These are phyloP conservation scores for Bromus sterilis DNA, from an alignment of 176 grass and related monocot genomes.

Conservation along the genomic window DNA sequence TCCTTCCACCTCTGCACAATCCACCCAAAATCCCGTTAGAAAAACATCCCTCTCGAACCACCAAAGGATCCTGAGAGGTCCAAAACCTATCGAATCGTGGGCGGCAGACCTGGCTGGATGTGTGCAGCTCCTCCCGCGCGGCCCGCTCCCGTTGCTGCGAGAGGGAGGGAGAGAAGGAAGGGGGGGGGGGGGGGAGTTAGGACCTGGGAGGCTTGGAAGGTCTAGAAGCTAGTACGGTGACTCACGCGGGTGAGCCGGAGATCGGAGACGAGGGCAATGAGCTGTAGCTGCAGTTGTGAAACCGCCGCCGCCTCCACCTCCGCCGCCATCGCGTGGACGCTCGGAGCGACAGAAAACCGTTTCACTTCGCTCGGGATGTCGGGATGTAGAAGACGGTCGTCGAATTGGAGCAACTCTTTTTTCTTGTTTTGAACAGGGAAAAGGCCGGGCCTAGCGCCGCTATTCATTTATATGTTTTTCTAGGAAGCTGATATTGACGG, in stretches of 20 bases:
- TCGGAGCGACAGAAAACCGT: too few relatives aligned
- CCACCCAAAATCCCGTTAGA: too few relatives aligned
- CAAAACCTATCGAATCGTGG: background rate
- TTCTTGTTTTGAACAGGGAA: too few relatives aligned
- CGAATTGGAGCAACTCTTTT: too few relatives aligned
- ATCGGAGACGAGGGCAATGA: slow-evolving; percentile 48
- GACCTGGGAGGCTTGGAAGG: background rate
- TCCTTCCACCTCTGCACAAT: slow-evolving; percentile 36
- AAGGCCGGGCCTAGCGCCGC: too few relatives aligned
- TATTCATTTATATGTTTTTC: too few relatives aligned
- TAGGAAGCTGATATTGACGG: too few relatives aligned
- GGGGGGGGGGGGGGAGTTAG: background rate
- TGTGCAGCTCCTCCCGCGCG: slow-evolving; percentile 38
- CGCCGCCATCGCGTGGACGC: slow-evolving; percentile 24
- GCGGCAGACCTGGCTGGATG: background rate
- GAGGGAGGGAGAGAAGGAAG: background rate
- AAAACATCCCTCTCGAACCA: background rate
- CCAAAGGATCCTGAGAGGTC: background rate
- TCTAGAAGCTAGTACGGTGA: background rate
- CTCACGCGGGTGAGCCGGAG: slow-evolving; percentile 40
- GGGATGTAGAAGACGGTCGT: too few relatives aligned
- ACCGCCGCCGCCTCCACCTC: slow-evolving; percentile 47
- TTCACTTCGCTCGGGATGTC: too few relatives aligned
- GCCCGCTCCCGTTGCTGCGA: slow-evolving; percentile 62
- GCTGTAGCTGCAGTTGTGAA: slow-evolving; percentile 70